phyloP scores from a whole-genome alignment of 1,139 yeast species.

The Scheffersomyces quercinus region DNA sequence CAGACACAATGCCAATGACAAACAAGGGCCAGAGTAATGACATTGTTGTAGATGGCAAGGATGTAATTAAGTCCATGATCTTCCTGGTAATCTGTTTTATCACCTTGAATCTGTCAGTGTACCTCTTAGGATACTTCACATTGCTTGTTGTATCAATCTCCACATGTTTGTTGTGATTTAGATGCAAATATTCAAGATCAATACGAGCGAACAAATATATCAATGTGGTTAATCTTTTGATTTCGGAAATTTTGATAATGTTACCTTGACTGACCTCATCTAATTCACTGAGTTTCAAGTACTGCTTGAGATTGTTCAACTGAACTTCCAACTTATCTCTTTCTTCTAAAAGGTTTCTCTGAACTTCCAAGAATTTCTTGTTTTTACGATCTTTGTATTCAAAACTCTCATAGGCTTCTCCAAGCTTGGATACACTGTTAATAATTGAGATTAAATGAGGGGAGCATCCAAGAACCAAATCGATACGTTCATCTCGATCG shows the following conservation, averaged over 20 bases:
- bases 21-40: conserved; percentile 40
- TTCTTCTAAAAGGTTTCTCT: conserved; percentile 5
- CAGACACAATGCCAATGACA: conserved; percentile 31
- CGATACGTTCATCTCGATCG: conserved; percentile 31
- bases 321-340: conserved; percentile 16
- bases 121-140: conserved; percentile 3
- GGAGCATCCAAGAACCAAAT: conserved; percentile 37
- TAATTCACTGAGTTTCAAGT: conserved; percentile 13
- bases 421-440: conserved; percentile 33
- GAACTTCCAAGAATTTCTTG: background rate
- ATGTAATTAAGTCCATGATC: conserved; percentile 17
- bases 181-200: conserved; percentile 20
- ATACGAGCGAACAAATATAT: conserved; percentile 34
- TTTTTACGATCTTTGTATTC: conserved; percentile 16
- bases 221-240: conserved; percentile 31
- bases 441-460: conserved; percentile 34
- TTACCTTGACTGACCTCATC: conserved; percentile 8
- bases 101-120: conserved; percentile 8
- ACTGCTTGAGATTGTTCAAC: conserved; percentile 21
- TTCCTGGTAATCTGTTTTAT: conserved; percentile 14
- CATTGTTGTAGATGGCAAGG: conserved; percentile 28
- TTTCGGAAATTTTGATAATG: conserved; percentile 30
- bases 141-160: background rate
- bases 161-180: conserved; percentile 5
- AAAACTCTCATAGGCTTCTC: conserved; percentile 31